These are phyloP conservation scores for Colletotrichum cereale DNA, from an alignment of 2,329 filamentous ascomycete genomes.

Conservation along the genomic window DNA sequence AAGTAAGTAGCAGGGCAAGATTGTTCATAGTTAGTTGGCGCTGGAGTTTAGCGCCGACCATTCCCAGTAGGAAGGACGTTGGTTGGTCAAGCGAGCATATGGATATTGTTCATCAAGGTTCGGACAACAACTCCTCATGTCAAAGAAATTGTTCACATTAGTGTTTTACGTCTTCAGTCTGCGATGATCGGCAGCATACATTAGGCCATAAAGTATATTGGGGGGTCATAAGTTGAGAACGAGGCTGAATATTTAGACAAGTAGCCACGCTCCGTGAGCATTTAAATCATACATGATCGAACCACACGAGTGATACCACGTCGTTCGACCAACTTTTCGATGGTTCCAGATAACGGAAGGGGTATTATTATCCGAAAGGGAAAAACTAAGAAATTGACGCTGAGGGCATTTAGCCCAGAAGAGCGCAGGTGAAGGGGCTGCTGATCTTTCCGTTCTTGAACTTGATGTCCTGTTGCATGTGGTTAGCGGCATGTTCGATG, in stretches of 20 bases:
- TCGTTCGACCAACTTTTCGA: not conserved
- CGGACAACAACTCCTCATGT: no score
- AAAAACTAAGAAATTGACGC: conserved; percentile 3
- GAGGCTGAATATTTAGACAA: not conserved
- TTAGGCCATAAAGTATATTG: not conserved
- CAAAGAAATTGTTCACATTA: not conserved
- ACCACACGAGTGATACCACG: not conserved
- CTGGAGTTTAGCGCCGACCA: not conserved
- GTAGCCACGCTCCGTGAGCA: not conserved
- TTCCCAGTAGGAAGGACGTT: not conserved
- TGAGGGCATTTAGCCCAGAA: conserved; percentile 20
- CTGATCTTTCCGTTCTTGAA: conserved; percentile 37
- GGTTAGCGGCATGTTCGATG: not conserved
- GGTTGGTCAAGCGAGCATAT: not conserved
- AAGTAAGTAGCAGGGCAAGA: not conserved
- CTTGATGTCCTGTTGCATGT: conserved; percentile 25
- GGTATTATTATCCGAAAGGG: conserved; percentile 25
- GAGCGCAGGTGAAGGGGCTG: conserved; percentile 40
- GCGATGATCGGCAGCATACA: no score
- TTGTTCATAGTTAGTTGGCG: not conserved
- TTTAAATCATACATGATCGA: not conserved
- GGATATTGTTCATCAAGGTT: no score
- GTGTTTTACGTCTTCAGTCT: no score
- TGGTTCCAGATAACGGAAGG: conserved; percentile 9
- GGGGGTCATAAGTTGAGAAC: not conserved